Evolutionary conservation across 345 rosid species (phyloP).

Genomic region (Cochlearia excelsa): DNA sequence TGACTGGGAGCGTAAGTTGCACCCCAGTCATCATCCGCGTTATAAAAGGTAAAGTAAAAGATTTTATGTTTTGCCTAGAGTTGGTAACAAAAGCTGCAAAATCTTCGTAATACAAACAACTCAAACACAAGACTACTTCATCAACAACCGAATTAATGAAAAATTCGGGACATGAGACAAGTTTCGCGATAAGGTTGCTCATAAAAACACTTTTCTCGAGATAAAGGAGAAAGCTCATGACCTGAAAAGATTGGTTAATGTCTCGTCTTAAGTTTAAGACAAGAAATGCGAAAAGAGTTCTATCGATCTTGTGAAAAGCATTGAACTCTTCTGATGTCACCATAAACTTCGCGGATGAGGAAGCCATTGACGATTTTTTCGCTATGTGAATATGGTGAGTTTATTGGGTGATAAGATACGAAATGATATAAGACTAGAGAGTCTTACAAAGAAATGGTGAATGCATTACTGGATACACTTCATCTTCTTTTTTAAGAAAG

Average conservation of each 20-base stretch:
- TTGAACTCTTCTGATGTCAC: conserved; percentile 44
- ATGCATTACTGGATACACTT: conserved; percentile 5
- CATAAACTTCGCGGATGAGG: not conserved
- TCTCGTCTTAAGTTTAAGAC: conserved; percentile 44
- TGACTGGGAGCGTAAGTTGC: conserved; percentile 32
- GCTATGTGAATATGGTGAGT: not conserved
- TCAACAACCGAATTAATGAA: conserved; percentile 41
- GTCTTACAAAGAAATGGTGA: conserved; percentile 10
- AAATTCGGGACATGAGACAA: conserved; percentile 36
- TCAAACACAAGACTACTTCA: conserved; percentile 51
- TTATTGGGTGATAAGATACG: conserved; percentile 5
- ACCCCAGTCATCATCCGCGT: conserved; percentile 33
- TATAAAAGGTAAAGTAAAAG: conserved; percentile 30
- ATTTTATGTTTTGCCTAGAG: not conserved
- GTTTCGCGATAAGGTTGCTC: conserved; percentile 29
- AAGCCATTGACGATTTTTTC: conserved; percentile 2
- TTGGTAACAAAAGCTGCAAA: not conserved
- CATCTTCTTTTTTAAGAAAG: conserved; percentile 16
- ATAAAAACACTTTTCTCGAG: conserved; percentile 41
- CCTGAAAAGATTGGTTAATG: conserved; percentile 45
- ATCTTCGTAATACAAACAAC: conserved; percentile 35
- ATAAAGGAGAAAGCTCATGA: conserved; percentile 59
- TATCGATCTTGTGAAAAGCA: conserved; percentile 55
- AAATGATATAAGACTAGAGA: not conserved
- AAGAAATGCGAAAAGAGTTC: conserved; percentile 46